Conservation (phyloP, 805 yeast species). For the Lipomyces mesembrius region DNA sequence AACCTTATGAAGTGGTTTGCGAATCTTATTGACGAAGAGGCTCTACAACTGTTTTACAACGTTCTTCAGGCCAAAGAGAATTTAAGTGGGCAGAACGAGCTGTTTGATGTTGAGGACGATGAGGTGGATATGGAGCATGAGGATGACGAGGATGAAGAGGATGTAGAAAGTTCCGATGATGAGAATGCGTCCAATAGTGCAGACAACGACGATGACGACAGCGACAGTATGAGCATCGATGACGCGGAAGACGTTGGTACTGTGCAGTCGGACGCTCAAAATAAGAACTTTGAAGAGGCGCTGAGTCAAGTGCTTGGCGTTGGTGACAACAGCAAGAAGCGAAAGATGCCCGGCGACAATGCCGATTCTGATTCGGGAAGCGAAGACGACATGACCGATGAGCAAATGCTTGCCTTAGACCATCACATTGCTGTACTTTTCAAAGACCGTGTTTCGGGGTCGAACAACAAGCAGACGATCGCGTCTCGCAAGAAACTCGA, state of each 20-base stretch:
- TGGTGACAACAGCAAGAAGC: conserved; percentile 6
- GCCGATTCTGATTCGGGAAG: conserved; percentile 8
- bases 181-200: conserved; percentile 12
- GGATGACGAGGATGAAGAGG: conserved; percentile 19
- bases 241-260: conserved; percentile 11
- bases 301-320: conserved; percentile 29
- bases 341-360: conserved; percentile 12
- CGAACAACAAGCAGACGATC: conserved; percentile 12
- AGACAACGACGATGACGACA: conserved; percentile 26
- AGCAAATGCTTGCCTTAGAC: conserved; percentile 35
- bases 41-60: conserved; percentile 17
- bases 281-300: conserved; percentile 22
- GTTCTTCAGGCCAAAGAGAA: conserved; percentile 24
- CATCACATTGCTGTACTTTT: conserved; percentile 26
- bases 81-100: conserved; percentile 25
- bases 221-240: conserved; percentile 8
- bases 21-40: conserved; percentile 15
- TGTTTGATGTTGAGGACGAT: conserved; percentile 27
- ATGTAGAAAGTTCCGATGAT: conserved; percentile 13
- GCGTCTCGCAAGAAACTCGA: conserved; percentile 20
- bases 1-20: conserved; percentile 19
- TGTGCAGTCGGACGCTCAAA: conserved; percentile 9
- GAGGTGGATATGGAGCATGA: conserved; percentile 25
- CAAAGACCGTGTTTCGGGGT: conserved; percentile 19
- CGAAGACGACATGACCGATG: conserved; percentile 35